phyloP scores from a whole-genome alignment of 495 filamentous ascomycete genomes.

The Trichoderma gamsii region DNA sequence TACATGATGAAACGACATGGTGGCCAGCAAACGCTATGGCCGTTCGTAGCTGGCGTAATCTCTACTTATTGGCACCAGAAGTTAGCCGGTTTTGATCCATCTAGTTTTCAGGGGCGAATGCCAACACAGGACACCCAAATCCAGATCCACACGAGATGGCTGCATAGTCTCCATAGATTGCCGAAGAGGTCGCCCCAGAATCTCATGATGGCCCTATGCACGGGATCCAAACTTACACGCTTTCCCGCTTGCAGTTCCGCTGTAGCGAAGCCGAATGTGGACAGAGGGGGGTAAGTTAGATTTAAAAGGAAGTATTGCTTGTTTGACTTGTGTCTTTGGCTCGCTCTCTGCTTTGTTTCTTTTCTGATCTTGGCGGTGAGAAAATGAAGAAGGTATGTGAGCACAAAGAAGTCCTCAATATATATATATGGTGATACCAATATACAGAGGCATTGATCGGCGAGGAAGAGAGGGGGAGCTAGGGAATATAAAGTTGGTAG shows the following conservation, averaged over 20 bases:
- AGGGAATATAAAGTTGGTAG: not conserved
- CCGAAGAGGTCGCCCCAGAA: not conserved
- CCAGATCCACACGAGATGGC: not conserved
- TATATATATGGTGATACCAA: not conserved
- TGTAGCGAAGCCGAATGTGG: not conserved
- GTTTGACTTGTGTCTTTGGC: too few species aligned
- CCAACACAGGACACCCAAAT: not conserved
- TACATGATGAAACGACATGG: slow-evolving; percentile 1
- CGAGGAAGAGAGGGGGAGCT: not conserved
- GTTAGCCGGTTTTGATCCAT: not conserved
- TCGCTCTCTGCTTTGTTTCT: too few species aligned
- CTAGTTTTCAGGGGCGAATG: not conserved
- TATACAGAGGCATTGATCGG: not conserved
- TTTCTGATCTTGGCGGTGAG: too few species aligned
- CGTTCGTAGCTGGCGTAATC: not conserved
- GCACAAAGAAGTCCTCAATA: too few species aligned
- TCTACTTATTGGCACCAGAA: not conserved
- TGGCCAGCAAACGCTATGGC: not conserved
- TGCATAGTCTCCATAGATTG: not conserved
- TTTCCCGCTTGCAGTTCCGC: not conserved
- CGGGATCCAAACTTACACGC: not conserved
- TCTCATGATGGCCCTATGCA: not conserved
- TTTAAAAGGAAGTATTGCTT: too few species aligned
- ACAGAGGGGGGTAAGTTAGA: too few species aligned
- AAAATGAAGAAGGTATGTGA: too few species aligned